A percentile compares a stretch with the other conserved stretches of the same genome.
These are phyloP conservation scores for Phytophthora tubulina DNA, from an alignment of 352 stramenopile species.

Conservation along the genomic window DNA sequence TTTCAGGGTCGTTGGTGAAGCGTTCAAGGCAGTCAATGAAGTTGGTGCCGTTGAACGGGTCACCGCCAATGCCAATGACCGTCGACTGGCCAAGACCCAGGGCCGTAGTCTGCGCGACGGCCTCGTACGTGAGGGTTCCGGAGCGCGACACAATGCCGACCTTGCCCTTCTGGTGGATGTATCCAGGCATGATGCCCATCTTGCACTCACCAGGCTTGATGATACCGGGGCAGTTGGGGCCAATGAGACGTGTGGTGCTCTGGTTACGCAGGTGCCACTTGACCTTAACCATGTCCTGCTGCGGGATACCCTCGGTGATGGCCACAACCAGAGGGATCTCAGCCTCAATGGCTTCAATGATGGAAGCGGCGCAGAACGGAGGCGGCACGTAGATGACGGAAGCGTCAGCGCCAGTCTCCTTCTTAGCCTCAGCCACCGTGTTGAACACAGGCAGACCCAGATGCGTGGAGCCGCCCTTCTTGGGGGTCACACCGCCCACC, in stretches of 20 bases:
- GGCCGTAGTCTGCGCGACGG: constrained; percentile 98
- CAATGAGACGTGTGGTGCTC: constrained; percentile 97
- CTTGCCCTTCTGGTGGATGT: constrained; percentile 98
- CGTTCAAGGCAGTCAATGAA: constrained; percentile 99
- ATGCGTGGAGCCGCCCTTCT: constrained; percentile 98
- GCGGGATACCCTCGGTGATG: constrained; percentile 99
- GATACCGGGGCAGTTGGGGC: constrained; percentile 99
- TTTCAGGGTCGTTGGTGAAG: constrained; percentile 99
- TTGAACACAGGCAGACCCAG: constrained; percentile 99
- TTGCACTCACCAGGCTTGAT: constrained; percentile 99
- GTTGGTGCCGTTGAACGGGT: constrained; percentile 99
- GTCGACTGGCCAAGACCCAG: constrained; percentile 98
- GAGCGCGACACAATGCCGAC: constrained; percentile 99
- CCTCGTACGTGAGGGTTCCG: constrained; percentile 99
- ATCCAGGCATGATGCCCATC: constrained; percentile 99
- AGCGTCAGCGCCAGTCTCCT: constrained; percentile 93
- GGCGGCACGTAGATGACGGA: constrained; percentile 99
- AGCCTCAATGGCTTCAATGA: constrained; percentile 98
- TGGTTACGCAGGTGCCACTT: constrained; percentile 96
- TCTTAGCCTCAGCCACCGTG: constrained; percentile 93
- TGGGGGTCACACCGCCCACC: constrained; percentile 99
- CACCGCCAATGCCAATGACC: constrained; percentile 99
- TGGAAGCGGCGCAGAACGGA: constrained; percentile 97
- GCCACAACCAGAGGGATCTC: constrained; percentile 97
- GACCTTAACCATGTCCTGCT: constrained; percentile 99